Evolutionary conservation across 2,329 filamentous ascomycete genomes (phyloP), one percentile per base, ranked within the genome.

Genomic region (Aspergillus neoniger): DNA sequence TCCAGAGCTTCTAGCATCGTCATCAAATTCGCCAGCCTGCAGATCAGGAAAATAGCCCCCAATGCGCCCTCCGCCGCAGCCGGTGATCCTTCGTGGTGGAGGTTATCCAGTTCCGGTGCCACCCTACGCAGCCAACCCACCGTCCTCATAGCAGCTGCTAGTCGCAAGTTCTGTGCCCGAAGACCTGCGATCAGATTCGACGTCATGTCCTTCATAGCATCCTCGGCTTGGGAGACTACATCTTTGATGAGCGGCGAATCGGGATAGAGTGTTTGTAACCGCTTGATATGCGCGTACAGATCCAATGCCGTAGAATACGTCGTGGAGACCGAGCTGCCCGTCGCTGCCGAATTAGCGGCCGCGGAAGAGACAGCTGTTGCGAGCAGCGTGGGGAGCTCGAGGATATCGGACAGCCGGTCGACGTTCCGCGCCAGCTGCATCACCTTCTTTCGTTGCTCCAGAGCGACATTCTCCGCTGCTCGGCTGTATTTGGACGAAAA

Each of bases 251-350:
- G 81, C 0, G 85, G 80, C 0, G 92, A 96, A 55, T 88, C 82
- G 0, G 93, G 90, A 73, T 97, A 96, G 28, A 98, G 81, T 0
- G 88, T 86, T 62, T 92, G 88, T 5, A 99, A 82, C 7, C 95
- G 87, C 67, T 91, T 91, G 72, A 97, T 95, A 74, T 98, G 95
- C n/a, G 91, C 89, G 72, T 96, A 90, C 2, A 99, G 83, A 75
- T 99, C 95, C 36, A 99, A 82, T 0, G 93, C 93, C 0, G 92
- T 91, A 2, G 92, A 89, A 79, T 97, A 96, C 67, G 92, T 96
- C 62, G 88, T 86, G 9, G 81, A 84, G 6, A 79, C 74, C 2
- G 77, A 74, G 5, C 73, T 70, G 14, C 75, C 75, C 4, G 86
- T 82, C 4, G 70, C 67, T 41, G 72, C 70, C 9, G 75, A 74